These are phyloP conservation scores for Lachnellula hyalina DNA, from an alignment of 2,329 filamentous ascomycete species.

Conservation along the genomic window DNA sequence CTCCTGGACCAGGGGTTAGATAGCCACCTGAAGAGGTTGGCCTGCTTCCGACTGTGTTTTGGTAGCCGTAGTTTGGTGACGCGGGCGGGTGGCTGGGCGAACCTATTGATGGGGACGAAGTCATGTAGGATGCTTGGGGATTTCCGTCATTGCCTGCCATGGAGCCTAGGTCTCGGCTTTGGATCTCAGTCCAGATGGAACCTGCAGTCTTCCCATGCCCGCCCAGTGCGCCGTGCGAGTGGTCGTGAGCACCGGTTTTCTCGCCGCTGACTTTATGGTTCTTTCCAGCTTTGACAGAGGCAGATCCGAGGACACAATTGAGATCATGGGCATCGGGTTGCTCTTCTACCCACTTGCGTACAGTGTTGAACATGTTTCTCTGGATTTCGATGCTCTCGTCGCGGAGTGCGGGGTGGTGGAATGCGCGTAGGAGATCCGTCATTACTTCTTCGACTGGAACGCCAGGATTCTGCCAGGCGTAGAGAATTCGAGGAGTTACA, in stretches of 20 bases:
- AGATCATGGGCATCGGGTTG: conserved; percentile 62
- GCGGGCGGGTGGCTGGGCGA: conserved; percentile 17
- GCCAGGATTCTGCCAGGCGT: conserved; percentile 85
- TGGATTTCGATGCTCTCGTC: conserved; percentile 75
- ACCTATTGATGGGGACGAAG: conserved; percentile 19
- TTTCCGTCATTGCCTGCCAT: conserved; percentile 46
- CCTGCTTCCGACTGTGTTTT: conserved; percentile 18
- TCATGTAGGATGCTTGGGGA: conserved; percentile 22
- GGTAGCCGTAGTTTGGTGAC: conserved; percentile 25
- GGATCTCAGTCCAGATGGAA: conserved; percentile 57
- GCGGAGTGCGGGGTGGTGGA: conserved; percentile 85
- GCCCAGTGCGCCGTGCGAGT: conserved; percentile 30
- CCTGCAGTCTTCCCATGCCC: conserved; percentile 54
- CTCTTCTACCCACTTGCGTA: conserved; percentile 73
- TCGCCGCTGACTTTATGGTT: conserved; percentile 59
- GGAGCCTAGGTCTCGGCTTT: conserved; percentile 51
- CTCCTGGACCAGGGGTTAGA: conserved; percentile 17
- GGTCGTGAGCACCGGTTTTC: conserved; percentile 28
- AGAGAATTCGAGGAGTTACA: conserved; percentile 79
- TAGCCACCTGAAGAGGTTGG: conserved; percentile 23
- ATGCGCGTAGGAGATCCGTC: conserved; percentile 72
- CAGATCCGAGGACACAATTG: conserved; percentile 70
- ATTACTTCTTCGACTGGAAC: conserved; percentile 80
- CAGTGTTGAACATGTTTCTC: conserved; percentile 80
- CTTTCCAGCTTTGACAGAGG: conserved; percentile 75